Evolutionary conservation across 331 rosid species (phyloP), one percentile per base, ranked within the genome.

Genomic region (Dryas integrifolia): DNA sequence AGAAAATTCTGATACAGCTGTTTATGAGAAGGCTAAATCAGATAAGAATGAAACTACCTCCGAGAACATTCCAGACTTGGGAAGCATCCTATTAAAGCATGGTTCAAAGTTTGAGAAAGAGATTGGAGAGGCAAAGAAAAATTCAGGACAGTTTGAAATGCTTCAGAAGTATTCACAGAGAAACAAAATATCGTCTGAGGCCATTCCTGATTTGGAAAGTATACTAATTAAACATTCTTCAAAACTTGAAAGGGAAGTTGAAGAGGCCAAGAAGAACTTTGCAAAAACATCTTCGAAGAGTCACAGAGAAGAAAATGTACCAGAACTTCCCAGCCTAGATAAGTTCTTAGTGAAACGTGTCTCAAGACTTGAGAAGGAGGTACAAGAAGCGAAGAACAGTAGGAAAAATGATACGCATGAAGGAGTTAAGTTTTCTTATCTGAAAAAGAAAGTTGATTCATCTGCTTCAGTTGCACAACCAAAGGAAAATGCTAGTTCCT

Each of bases 351-450:
- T 91, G 65, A 94, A 89, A 82, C 93, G 67, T 72, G 89, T 89
- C 56, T 88, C 97, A 6, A 84, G 92, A 77, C 89, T 91, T 21
- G 97, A 91, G 78, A 94, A 73, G 72, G 97, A 87, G 70, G 92
- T 94, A 49, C 90, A 85, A 82, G 97, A 91, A 81, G 96, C 96
- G 10, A 91, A 83, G 79, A 82, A 58, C 84, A 81, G 87, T 83
- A 67, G 80, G 65, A 79, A 66, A 73, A 73, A 43, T 8, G 85
- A 84, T 52, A 24, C 11, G 39, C 51, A 4, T 46, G 75, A 50
- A 66, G 72, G 69, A 47, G 59, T 58, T 30, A 67, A 50, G 46
- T 61, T 58, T 9, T 64, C 8, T 56, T 45, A 58, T 44, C 46
- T 73, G 76, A 82, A 72, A 57, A 67, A 50, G 69, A 73, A 78